These are phyloP conservation scores for Trichoderma harzianum DNA, from an alignment of 2,329 filamentous ascomycete species.

Conservation along the genomic window DNA sequence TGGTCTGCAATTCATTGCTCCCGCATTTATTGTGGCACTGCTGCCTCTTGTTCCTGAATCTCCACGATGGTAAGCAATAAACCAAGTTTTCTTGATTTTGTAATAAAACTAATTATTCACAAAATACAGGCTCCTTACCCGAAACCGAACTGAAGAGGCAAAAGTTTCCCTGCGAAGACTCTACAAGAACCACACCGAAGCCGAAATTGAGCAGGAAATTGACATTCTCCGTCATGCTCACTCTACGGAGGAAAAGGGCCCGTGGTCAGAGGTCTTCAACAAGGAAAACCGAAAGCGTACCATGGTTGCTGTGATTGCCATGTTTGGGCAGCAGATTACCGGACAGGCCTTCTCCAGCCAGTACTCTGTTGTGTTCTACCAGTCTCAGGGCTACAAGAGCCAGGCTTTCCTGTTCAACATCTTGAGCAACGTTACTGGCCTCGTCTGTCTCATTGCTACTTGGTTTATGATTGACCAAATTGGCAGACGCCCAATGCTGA, in stretches of 20 bases:
- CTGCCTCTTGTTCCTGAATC: slow-evolving; percentile 42
- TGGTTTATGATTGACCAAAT: slow-evolving; percentile 28
- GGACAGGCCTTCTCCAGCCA: slow-evolving; percentile 31
- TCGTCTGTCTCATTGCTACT: slow-evolving; percentile 22
- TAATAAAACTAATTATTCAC: not conserved
- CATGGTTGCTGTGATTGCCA: slow-evolving; percentile 27
- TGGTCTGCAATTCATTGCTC: slow-evolving; percentile 42
- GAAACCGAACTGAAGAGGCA: slow-evolving; percentile 37
- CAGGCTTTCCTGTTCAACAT: slow-evolving; percentile 28
- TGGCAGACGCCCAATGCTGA: slow-evolving; percentile 27
- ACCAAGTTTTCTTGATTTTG: too few relatives aligned
- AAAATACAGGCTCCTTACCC: slow-evolving; percentile 30
- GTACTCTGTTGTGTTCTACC: slow-evolving; percentile 32
- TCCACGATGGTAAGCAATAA: slow-evolving; percentile 36
- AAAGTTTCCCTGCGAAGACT: slow-evolving; percentile 32
- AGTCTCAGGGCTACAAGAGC: slow-evolving; percentile 26
- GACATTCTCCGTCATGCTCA: slow-evolving; percentile 22
- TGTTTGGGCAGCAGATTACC: slow-evolving; percentile 34
- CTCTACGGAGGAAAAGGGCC: slow-evolving; percentile 23
- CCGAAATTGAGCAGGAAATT: slow-evolving; percentile 27
- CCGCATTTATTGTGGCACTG: slow-evolving; percentile 34
- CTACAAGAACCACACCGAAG: slow-evolving; percentile 28
- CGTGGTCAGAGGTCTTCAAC: slow-evolving; percentile 26
- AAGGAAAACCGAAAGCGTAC: slow-evolving; percentile 25
- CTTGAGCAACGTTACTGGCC: slow-evolving; percentile 19